These are phyloP conservation scores for Trichoderma koningiopsis DNA, from an alignment of 2,329 filamentous ascomycete genomes.

Conservation along the genomic window DNA sequence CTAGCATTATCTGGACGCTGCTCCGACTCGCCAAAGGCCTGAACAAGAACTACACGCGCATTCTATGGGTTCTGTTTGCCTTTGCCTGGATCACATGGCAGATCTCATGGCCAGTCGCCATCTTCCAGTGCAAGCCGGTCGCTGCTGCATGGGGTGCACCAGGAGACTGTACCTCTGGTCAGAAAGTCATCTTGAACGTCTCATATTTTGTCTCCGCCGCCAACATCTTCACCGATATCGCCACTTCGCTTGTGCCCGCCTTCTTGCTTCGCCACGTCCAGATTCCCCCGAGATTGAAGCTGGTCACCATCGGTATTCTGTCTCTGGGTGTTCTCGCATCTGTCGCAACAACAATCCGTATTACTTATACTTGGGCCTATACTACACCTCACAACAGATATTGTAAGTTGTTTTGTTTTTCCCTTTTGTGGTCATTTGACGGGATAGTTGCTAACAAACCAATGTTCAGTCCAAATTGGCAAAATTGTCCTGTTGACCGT, in stretches of 20 bases:
- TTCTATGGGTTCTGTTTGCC: not conserved
- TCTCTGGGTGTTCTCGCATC: conserved; percentile 3
- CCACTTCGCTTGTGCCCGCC: not conserved
- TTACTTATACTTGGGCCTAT: conserved; percentile 2
- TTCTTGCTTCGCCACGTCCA: conserved; percentile 5
- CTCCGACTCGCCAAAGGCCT: not conserved
- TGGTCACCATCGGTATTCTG: not conserved
- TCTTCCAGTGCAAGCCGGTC: conserved; percentile 11
- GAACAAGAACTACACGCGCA: not conserved
- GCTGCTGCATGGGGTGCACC: not conserved
- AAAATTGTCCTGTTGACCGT: conserved; percentile 16
- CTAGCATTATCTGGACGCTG: conserved; percentile 1
- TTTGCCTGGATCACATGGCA: not conserved
- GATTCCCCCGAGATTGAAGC: not conserved
- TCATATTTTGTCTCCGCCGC: conserved; percentile 9
- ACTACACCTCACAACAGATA: not conserved
- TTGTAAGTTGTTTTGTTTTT: not conserved
- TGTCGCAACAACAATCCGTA: not conserved
- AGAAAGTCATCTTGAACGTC: conserved; percentile 6
- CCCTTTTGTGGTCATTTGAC: not conserved
- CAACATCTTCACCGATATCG: conserved; percentile 5
- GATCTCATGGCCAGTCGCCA: not conserved
- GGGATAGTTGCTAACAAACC: not conserved
- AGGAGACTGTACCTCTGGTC: not conserved
- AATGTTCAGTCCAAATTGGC: not conserved